These are phyloP conservation scores for Barnettozyma wickerhamii DNA, from an alignment of 805 yeast genomes.

Conservation along the genomic window DNA sequence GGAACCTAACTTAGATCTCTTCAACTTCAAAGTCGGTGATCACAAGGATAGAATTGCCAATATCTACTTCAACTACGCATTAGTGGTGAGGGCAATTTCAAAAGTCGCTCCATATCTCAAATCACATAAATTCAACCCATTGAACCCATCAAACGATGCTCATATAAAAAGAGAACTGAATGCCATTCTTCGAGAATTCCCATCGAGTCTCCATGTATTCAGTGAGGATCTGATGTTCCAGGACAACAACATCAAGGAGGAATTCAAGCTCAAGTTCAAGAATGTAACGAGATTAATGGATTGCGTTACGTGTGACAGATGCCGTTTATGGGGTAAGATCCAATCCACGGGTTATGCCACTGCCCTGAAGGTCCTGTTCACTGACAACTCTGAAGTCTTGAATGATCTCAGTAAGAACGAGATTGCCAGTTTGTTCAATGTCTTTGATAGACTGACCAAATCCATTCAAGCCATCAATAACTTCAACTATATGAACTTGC, in stretches of 20 bases:
- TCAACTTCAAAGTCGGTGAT: conserved; percentile 86
- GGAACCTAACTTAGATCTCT: conserved; percentile 77
- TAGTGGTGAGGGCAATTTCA: conserved; percentile 75
- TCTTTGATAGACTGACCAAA: conserved; percentile 88
- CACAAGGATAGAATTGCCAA: conserved; percentile 85
- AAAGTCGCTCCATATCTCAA: conserved; percentile 55
- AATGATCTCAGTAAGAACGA: conserved; percentile 68
- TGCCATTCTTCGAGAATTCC: conserved; percentile 18
- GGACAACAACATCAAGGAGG: conserved; percentile 66
- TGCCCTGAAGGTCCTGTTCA: conserved; percentile 78
- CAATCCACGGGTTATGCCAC: conserved; percentile 98
- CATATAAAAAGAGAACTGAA: conserved; percentile 41
- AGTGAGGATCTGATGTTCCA: conserved; percentile 48
- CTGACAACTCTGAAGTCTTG: conserved; percentile 52
- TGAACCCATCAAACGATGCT: conserved; percentile 36
- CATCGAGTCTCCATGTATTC: conserved; percentile 33
- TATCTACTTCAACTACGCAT: conserved; percentile 87
- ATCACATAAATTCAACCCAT: conserved; percentile 44
- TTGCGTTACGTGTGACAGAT: conserved; percentile 97
- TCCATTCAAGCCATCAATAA: conserved; percentile 70
- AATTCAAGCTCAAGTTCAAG: conserved; percentile 78
- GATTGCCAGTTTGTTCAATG: conserved; percentile 84
- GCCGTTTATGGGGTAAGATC: conserved; percentile 96
- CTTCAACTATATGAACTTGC: conserved; percentile 54
- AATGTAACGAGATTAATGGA: conserved; percentile 94